phyloP scores from a whole-genome alignment of 495 filamentous ascomycete genomes.

The Monascus purpureus region DNA sequence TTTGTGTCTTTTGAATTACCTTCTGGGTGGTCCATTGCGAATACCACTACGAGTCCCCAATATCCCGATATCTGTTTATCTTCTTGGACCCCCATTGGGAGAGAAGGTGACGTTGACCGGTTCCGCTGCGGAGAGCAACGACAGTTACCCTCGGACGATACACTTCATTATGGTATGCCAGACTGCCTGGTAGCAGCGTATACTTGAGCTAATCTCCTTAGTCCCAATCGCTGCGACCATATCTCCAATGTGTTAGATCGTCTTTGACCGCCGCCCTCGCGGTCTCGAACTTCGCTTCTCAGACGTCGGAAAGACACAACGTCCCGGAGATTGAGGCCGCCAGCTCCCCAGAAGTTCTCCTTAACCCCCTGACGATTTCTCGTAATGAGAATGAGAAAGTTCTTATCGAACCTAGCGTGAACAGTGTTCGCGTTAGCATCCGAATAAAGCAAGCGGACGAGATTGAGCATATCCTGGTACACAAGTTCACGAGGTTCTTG shows the following conservation, averaged over 20 bases:
- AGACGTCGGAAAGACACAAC: constrained; percentile 91
- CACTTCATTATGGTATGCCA: constrained; percentile 10
- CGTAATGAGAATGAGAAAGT: constrained; percentile 94
- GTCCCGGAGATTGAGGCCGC: constrained; percentile 93
- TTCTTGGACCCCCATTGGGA: too few species aligned
- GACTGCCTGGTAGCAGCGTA: too few species aligned
- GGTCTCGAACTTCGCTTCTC: constrained; percentile 94
- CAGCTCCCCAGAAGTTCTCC: constrained; percentile 83
- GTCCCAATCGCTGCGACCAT: constrained; percentile 97
- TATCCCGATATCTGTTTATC: too few species aligned
- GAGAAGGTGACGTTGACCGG: too few species aligned
- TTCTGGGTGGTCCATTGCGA: too few species aligned
- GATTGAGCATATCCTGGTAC: constrained; percentile 92
- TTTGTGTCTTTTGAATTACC: neutral
- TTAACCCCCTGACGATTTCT: constrained; percentile 76
- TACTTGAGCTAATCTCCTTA: constrained; percentile 15
- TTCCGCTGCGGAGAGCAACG: too few species aligned
- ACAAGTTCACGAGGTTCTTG: constrained; percentile 94
- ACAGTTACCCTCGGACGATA: too few species aligned
- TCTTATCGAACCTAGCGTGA: constrained; percentile 81
- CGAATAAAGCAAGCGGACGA: constrained; percentile 99
- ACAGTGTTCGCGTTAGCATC: constrained; percentile 89
- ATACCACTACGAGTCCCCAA: too few species aligned
- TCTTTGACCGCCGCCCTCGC: constrained; percentile 88
- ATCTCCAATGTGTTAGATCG: constrained; percentile 90